These are phyloP conservation scores for Pisolithus thermaeus DNA, from an alignment of 1,284 basidiomycete genomes.

Conservation along the genomic window DNA sequence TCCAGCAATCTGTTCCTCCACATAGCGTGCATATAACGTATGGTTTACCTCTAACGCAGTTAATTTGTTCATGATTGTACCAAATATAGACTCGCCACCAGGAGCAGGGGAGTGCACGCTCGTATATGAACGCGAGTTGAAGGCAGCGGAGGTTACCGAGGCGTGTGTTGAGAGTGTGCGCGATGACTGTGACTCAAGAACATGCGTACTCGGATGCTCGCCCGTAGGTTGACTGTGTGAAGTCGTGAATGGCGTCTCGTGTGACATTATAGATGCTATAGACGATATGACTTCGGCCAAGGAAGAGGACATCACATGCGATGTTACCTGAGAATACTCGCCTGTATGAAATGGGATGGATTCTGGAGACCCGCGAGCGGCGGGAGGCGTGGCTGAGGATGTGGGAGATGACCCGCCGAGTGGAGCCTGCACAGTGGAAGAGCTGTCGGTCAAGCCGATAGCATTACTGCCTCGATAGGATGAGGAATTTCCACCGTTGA, in stretches of 20 bases:
- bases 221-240: neutral
- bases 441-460: neutral
- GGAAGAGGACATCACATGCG: slow-evolving; percentile 6
- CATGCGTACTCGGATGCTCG: slow-evolving; percentile 9
- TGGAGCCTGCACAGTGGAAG: neutral
- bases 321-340: neutral
- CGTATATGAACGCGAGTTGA: slow-evolving; percentile 9
- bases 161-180: slow-evolving; percentile 3
- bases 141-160: slow-evolving; percentile 1
- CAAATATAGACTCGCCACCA: slow-evolving; percentile 90
- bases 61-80: slow-evolving; percentile 92
- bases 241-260: slow-evolving; percentile 4
- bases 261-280: slow-evolving; percentile 8
- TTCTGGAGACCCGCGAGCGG: neutral
- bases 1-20: slow-evolving; percentile 83
- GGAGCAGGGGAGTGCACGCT: slow-evolving; percentile 2
- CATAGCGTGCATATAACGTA: slow-evolving; percentile 81
- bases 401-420: neutral
- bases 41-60: slow-evolving; percentile 84
- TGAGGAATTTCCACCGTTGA: neutral
- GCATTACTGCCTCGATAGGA: neutral
- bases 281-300: slow-evolving; percentile 20
- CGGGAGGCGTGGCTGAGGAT: neutral
- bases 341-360: neutral
- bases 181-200: slow-evolving; percentile 7